phyloP scores from a whole-genome alignment of 139 green algal species.

The Chlorella sp. region DNA sequence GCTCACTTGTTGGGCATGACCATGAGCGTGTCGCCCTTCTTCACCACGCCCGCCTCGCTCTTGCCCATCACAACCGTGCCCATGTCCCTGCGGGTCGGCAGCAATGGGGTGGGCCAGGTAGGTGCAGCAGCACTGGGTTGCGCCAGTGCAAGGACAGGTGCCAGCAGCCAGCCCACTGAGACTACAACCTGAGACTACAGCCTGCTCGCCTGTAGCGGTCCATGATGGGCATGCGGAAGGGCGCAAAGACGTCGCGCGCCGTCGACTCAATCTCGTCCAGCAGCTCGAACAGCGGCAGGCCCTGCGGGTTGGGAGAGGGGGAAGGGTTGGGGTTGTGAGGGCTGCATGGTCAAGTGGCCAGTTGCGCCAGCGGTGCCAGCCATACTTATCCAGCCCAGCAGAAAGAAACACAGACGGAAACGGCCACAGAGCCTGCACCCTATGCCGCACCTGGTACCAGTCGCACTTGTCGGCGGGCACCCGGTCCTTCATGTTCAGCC shows the following conservation, averaged over 20 bases:
- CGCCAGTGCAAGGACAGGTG: not conserved
- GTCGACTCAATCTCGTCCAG: conserved; percentile 85
- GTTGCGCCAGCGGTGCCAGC: no score
- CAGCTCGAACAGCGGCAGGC: conserved; percentile 90
- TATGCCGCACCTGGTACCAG: conserved; percentile 62
- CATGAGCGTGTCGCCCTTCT: conserved; percentile 79
- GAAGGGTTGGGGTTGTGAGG: not conserved
- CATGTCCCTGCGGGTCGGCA: conserved; percentile 75
- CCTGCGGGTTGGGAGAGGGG: conserved; percentile 26
- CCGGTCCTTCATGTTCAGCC: conserved; percentile 88
- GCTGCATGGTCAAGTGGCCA: no score
- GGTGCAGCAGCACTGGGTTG: not conserved
- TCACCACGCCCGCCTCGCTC: conserved; percentile 90
- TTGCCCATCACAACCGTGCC: conserved; percentile 99
- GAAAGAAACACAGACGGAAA: not conserved
- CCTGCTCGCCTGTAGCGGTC: conserved; percentile 85
- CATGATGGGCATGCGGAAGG: conserved; percentile 96
- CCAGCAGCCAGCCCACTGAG: not conserved
- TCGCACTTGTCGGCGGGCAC: conserved; percentile 41
- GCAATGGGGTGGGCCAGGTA: not conserved
- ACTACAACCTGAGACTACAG: not conserved
- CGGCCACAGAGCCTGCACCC: not conserved
- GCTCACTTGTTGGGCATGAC: conserved; percentile 96
- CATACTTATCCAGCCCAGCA: not conserved
- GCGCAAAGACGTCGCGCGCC: conserved; percentile 62